These are phyloP conservation scores for Arbutus unedo DNA, from an alignment of 148 eudicot genomes.

Conservation along the genomic window DNA sequence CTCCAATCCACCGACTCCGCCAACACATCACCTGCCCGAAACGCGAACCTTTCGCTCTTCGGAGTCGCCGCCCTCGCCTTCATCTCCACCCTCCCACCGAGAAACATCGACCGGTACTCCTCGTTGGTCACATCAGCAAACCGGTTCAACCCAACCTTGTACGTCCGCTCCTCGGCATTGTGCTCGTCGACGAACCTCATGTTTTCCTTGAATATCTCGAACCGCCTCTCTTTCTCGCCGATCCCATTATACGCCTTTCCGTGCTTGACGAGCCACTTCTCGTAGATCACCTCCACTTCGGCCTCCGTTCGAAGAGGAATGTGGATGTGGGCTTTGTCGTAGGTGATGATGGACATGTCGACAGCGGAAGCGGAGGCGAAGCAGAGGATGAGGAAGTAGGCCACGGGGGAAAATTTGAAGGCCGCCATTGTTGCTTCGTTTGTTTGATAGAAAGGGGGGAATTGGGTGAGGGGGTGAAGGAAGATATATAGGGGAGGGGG, in stretches of 20 bases:
- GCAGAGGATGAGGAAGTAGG: conserved; percentile 17
- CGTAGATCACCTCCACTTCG: conserved; percentile 44
- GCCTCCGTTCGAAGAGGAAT: conserved; percentile 33
- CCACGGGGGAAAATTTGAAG: conserved; percentile 1
- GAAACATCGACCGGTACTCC: conserved; percentile 52
- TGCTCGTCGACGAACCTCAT: conserved; percentile 48
- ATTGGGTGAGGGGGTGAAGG: no score
- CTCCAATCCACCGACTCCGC: conserved; percentile 81
- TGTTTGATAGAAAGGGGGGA: neutral
- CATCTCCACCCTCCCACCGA: conserved; percentile 36
- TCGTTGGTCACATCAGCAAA: conserved; percentile 83
- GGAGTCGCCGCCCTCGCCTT: conserved; percentile 9
- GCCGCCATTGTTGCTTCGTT: conserved; percentile 20
- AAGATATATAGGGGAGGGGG: conserved; percentile 11
- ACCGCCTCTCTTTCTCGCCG: conserved; percentile 64
- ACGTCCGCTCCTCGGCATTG: conserved; percentile 33
- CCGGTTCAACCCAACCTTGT: conserved; percentile 54
- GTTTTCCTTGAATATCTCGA: conserved; percentile 70
- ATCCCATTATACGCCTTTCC: conserved; percentile 50
- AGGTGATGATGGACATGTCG: conserved; percentile 66
- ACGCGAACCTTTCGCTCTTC: conserved; percentile 41
- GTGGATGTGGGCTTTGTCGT: conserved; percentile 36
- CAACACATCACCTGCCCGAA: conserved; percentile 48
- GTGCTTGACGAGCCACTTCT: conserved; percentile 63
- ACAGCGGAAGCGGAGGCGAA: conserved; percentile 46